Percentiles rank a stretch among this genome's conserved stretches.
Evolutionary conservation across 345 rosid genomes (phyloP).

Genomic region (Rhizophora apiculata): DNA sequence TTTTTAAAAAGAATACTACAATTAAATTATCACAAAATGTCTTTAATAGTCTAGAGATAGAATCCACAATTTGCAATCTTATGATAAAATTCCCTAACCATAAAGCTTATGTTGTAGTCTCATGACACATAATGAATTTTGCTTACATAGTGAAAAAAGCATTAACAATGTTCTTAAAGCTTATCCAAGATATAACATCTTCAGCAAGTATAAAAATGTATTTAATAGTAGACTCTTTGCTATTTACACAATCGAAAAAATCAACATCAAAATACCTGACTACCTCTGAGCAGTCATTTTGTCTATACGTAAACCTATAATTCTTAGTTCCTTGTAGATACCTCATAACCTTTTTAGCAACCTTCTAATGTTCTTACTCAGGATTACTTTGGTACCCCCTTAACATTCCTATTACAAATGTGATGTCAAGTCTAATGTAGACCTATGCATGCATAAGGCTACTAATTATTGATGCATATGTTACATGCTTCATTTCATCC

Average conservation of each 20-base stretch:
- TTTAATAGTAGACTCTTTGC: neutral
- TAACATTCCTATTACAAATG: too few relatives aligned
- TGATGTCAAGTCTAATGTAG: too few relatives aligned
- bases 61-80: neutral
- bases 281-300: neutral
- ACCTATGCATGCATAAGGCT: too few relatives aligned
- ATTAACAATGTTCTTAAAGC: neutral
- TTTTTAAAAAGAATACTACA: neutral
- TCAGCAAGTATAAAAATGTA: neutral
- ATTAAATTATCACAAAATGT: neutral
- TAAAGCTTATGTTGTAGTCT: neutral
- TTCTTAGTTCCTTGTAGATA: neutral
- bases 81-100: neutral
- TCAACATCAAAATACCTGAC: neutral
- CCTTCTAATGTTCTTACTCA: too few relatives aligned
- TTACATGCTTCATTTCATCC: too few relatives aligned
- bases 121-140: neutral
- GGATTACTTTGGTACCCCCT: too few relatives aligned
- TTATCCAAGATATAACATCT: neutral
- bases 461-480: too few relatives aligned
- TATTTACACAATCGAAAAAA: neutral
- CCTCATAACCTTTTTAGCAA: too few relatives aligned
- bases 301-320: neutral
- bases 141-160: neutral
- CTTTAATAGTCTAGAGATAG: rapidly evolving